phyloP scores from a whole-genome alignment of 345 rosid genomes.

The Gossypium arboreum region DNA sequence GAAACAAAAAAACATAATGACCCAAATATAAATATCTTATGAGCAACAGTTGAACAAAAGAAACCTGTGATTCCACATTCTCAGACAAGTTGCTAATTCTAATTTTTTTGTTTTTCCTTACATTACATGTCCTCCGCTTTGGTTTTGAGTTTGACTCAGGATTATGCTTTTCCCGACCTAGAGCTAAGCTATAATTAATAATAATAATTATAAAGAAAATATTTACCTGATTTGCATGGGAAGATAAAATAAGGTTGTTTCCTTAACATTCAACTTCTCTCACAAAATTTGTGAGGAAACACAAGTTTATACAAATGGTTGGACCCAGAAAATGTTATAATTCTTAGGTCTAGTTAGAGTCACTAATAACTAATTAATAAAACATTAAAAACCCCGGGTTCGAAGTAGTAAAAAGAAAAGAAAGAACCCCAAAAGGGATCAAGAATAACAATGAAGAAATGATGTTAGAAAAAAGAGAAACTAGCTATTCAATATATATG shows the following conservation, averaged over 20 bases:
- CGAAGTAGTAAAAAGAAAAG: background rate
- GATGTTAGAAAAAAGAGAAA: slow-evolving; percentile 34
- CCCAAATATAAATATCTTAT: no score
- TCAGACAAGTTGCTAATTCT: background rate
- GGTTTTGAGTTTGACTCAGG: background rate
- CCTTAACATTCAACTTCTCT: slow-evolving; percentile 47
- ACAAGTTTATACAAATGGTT: slow-evolving; percentile 37
- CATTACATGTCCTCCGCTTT: background rate
- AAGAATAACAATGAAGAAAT: slow-evolving; percentile 22
- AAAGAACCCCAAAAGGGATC: background rate
- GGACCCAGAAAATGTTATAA: slow-evolving; percentile 27
- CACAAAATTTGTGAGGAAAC: slow-evolving; percentile 61
- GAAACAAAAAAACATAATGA: no score
- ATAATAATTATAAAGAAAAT: no score
- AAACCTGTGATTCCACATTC: no score
- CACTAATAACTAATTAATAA: slow-evolving; percentile 18
- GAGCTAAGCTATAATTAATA: background rate
- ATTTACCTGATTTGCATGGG: background rate
- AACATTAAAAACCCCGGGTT: slow-evolving; percentile 38
- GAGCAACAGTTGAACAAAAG: no score
- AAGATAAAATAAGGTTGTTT: slow-evolving; percentile 4
- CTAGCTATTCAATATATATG: background rate
- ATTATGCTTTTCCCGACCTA: background rate
- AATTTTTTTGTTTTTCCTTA: background rate
- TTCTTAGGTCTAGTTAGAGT: slow-evolving; percentile 37